These are phyloP conservation scores for Anaeramoeba flamelloides DNA, from an alignment of 78 protist genomes.

Conservation along the genomic window DNA sequence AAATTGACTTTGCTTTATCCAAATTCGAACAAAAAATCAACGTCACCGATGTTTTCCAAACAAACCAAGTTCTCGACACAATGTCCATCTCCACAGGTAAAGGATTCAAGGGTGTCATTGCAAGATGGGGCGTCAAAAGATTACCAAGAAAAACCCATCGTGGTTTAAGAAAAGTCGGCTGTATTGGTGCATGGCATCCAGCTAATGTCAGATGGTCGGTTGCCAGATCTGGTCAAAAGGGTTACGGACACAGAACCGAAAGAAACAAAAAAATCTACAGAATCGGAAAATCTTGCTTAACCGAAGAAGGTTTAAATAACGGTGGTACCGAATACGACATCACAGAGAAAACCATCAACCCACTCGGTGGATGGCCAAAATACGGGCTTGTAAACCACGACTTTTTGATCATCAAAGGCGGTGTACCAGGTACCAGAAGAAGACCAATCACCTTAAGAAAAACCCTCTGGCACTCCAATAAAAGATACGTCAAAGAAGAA, in stretches of 20 bases:
- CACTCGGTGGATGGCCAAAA: conserved; percentile 99
- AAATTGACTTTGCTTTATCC: conserved; percentile 76
- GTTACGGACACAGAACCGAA: conserved; percentile 97
- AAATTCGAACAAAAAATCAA: conserved; percentile 82
- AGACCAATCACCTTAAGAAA: too few relatives aligned
- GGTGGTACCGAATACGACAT: conserved; percentile 92
- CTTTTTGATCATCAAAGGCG: conserved; percentile 88
- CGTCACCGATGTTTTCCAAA: conserved; percentile 69
- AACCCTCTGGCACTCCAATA: too few relatives aligned
- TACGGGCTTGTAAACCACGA: conserved; percentile 90
- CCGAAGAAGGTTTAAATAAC: too few relatives aligned
- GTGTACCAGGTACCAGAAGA: conserved; percentile 72
- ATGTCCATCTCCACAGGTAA: conserved; percentile 95
- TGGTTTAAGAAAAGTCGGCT: conserved; percentile 98
- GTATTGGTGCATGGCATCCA: conserved; percentile 99
- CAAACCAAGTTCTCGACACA: conserved; percentile 79
- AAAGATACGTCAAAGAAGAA: too few relatives aligned
- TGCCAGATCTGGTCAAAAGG: conserved; percentile 99
- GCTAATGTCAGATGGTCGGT: conserved; percentile 86
- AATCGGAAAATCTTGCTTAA: too few relatives aligned
- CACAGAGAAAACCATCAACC: conserved; percentile 95
- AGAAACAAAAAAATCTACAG: conserved; percentile 98
- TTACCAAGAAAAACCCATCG: conserved; percentile 99
- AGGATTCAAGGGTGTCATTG: conserved; percentile 92
- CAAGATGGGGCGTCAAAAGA: conserved; percentile 86